phyloP scores from a whole-genome alignment of 2,329 filamentous ascomycete genomes.

The Claviceps cyperi region DNA sequence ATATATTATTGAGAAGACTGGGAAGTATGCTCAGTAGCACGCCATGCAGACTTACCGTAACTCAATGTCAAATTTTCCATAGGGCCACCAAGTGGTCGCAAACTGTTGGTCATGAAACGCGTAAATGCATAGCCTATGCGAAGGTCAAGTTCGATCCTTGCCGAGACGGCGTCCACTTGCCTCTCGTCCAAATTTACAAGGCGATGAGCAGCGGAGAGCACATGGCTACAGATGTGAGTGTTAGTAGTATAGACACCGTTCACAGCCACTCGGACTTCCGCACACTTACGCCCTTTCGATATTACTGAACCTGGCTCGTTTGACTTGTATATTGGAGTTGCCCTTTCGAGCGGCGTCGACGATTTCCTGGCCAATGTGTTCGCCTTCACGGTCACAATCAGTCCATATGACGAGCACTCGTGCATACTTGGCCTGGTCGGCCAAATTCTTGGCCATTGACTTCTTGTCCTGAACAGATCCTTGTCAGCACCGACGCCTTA shows the following conservation, averaged over 20 bases:
- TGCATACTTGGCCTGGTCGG: slow-evolving; percentile 57
- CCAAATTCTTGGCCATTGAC: slow-evolving; percentile 72
- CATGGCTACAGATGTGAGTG: slow-evolving; percentile 46
- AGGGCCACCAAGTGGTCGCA: slow-evolving; percentile 57
- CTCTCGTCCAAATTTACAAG: slow-evolving; percentile 68
- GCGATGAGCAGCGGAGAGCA: slow-evolving; percentile 66
- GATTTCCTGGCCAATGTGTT: slow-evolving; percentile 90
- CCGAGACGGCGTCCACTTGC: slow-evolving; percentile 75
- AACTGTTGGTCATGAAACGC: slow-evolving; percentile 64
- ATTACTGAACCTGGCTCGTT: slow-evolving; percentile 86
- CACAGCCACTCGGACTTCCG: no score
- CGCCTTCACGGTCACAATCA: slow-evolving; percentile 93
- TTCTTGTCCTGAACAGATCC: slow-evolving; percentile 49
- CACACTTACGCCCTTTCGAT: slow-evolving; percentile 66
- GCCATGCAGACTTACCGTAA: slow-evolving; percentile 46
- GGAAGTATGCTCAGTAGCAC: not conserved
- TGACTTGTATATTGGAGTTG: slow-evolving; percentile 63
- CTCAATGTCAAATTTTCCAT: slow-evolving; percentile 56
- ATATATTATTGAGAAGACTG: not conserved
- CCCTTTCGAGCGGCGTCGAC: slow-evolving; percentile 62
- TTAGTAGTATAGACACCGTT: slow-evolving; percentile 4
- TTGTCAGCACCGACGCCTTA: not conserved
- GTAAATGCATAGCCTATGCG: slow-evolving; percentile 90
- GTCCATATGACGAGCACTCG: slow-evolving; percentile 89
- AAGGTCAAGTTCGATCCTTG: slow-evolving; percentile 83